These are phyloP conservation scores for Colletotrichum destructivum DNA, from an alignment of 2,329 filamentous ascomycete genomes.

Conservation along the genomic window DNA sequence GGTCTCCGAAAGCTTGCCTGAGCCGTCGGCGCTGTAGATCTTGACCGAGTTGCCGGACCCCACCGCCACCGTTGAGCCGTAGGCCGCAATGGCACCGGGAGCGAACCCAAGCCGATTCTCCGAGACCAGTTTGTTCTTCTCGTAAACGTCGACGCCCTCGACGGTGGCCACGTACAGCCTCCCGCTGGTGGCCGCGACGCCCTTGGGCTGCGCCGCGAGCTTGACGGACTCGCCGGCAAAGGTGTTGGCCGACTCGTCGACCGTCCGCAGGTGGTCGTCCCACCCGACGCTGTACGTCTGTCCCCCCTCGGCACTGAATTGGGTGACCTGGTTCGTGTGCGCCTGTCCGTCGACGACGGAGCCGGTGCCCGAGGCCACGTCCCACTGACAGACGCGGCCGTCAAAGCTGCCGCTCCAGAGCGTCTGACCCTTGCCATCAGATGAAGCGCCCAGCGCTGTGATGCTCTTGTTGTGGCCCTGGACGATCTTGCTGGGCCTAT, in stretches of 20 bases:
- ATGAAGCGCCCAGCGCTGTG: constrained; percentile 78
- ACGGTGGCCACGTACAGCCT: constrained; percentile 72
- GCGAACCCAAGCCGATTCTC: constrained; percentile 73
- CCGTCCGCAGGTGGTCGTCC: constrained; percentile 90
- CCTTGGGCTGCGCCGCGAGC: constrained; percentile 86
- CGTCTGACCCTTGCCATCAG: constrained; percentile 71
- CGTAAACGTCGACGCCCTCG: constrained; percentile 68
- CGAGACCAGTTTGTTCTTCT: constrained; percentile 73
- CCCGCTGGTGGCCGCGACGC: constrained; percentile 70
- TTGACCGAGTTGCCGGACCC: constrained; percentile 82
- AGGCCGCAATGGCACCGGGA: constrained; percentile 80
- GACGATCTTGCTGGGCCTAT: constrained; percentile 79
- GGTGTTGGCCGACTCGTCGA: constrained; percentile 81
- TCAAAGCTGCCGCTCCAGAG: constrained; percentile 95
- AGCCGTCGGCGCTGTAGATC: constrained; percentile 77
- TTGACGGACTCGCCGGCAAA: constrained; percentile 80
- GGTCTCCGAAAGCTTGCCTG: constrained; percentile 67
- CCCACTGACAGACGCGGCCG: constrained; percentile 88
- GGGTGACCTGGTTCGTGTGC: constrained; percentile 89
- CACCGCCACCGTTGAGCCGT: constrained; percentile 78
- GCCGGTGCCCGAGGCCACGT: constrained; percentile 78
- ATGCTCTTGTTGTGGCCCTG: constrained; percentile 94
- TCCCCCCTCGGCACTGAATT: constrained; percentile 75
- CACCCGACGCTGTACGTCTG: constrained; percentile 90
- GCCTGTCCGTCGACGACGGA: constrained; percentile 82